These are phyloP conservation scores for Fagus sylvatica DNA, from an alignment of 306 rosid genomes.

Conservation along the genomic window DNA sequence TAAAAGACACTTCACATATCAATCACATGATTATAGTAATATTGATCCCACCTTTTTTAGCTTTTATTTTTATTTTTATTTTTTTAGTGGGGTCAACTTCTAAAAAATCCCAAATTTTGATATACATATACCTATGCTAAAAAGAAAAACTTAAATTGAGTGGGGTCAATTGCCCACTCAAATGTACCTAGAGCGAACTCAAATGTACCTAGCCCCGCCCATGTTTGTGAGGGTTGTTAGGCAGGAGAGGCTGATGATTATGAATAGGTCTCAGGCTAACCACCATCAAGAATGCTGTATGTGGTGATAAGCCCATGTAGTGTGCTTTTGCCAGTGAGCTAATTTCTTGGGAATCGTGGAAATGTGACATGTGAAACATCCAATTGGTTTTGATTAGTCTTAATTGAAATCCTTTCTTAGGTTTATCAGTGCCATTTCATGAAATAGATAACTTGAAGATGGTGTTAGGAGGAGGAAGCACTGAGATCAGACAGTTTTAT, in stretches of 20 bases:
- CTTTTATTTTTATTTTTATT: no score
- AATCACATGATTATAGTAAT: no score
- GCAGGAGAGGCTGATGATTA: background rate
- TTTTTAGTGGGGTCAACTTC: no score
- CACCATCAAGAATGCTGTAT: background rate
- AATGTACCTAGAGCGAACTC: no score
- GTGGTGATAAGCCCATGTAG: background rate
- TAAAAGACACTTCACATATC: no score
- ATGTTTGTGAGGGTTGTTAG: background rate
- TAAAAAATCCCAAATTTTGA: no score
- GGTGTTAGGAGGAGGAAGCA: background rate
- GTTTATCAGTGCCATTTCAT: background rate
- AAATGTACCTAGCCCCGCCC: no score
- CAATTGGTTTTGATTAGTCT: background rate
- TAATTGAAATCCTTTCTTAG: background rate
- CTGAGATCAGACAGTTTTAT: background rate
- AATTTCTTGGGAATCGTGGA: background rate
- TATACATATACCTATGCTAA: no score
- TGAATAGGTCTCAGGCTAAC: background rate
- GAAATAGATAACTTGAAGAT: background rate
- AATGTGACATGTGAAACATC: background rate
- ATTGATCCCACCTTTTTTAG: no score
- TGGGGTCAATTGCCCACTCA: no score
- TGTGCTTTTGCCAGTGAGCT: background rate
- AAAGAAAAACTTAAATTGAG: no score